Conservation (phyloP, 2,329 filamentous ascomycete species). For the Coniochaeta sp. region DNA sequence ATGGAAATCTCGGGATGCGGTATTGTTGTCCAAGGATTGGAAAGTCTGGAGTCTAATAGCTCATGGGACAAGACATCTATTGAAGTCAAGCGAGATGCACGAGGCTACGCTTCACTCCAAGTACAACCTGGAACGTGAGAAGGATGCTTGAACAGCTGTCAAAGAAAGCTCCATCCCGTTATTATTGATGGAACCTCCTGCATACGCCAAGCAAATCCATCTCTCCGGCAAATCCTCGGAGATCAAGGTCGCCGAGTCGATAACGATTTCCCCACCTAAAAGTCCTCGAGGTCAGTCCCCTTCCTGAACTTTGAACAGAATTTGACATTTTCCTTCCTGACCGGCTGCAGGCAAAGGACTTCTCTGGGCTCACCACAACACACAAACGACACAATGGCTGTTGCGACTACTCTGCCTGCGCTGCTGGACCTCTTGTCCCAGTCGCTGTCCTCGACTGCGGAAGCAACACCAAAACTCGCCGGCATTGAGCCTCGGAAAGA, state of each 20-base stretch:
- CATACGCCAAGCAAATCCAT: background rate
- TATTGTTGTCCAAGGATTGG: no score
- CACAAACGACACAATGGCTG: slow-evolving; percentile 17
- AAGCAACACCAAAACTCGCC: slow-evolving; percentile 57
- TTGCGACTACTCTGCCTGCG: slow-evolving; percentile 30
- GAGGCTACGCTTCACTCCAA: no score
- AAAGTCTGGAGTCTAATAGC: no score
- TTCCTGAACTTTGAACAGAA: background rate
- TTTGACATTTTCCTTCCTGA: background rate
- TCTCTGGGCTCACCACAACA: background rate
- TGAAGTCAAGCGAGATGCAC: no score
- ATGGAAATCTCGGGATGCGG: no score
- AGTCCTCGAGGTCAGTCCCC: background rate
- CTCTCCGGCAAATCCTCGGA: background rate
- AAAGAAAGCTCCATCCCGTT: background rate
- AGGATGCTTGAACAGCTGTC: background rate
- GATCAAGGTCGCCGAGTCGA: no score
- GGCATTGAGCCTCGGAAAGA: slow-evolving; percentile 67
- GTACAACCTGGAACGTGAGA: no score
- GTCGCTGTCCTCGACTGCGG: slow-evolving; percentile 55
- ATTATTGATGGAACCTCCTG: background rate
- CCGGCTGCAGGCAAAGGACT: background rate
- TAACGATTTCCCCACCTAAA: background rate
- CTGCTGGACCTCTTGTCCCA: slow-evolving; percentile 48
- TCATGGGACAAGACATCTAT: no score